Evolutionary conservation across 1,139 yeast genomes (phyloP), one percentile per base, ranked within the genome.

Genomic region (Hyphopichia buzzinii): DNA sequence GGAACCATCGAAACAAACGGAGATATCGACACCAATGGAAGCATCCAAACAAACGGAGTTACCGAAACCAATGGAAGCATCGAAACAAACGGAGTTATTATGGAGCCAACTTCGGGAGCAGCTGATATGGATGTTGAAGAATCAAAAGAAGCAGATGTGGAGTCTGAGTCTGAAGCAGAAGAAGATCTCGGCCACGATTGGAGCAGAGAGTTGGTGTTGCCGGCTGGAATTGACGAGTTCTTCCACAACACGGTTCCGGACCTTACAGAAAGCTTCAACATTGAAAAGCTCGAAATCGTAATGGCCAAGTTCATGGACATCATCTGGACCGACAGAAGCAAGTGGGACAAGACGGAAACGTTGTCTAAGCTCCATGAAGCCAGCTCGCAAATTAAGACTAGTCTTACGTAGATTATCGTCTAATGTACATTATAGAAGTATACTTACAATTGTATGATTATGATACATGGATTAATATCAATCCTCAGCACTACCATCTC

Each of bases 401-500:
- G 23, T 10, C 8, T 10, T 19, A 19, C 23, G 10, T 7, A 6
- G 10, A 19, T 6, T 19, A 19, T 19, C 23, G 6, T 19, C 23
- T 19, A 19, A 19, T 19, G 23, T 19, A 19, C 23, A 19, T 19
- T 19, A 19, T 19, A 19, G 23, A 19, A 19, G 8, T 19, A 10
- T 7, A 19, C 6, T 19, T 19, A 19, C 23, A 19, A 19, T 10
- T 19, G 6, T 19, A n/a, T n/a, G n/a, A n/a, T n/a, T n/a, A n/a
- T n/a, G n/a, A n/a, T 19, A 10, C 10, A 19, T 19, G 23, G 23
- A 7, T 7, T 10, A 19, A 19, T 13, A n/a, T 48, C 62, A 88
- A 58, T 88, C 96, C 51, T 81, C 86, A 24, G 86, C 97, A 62
- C 90, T 81, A 30, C 99, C 98, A 58, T 94, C 98, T 60, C 99